Evolutionary conservation across 1,139 yeast genomes (phyloP), one percentile per base, ranked within the genome.

Genomic region (Debaryomyces subglobosus): DNA sequence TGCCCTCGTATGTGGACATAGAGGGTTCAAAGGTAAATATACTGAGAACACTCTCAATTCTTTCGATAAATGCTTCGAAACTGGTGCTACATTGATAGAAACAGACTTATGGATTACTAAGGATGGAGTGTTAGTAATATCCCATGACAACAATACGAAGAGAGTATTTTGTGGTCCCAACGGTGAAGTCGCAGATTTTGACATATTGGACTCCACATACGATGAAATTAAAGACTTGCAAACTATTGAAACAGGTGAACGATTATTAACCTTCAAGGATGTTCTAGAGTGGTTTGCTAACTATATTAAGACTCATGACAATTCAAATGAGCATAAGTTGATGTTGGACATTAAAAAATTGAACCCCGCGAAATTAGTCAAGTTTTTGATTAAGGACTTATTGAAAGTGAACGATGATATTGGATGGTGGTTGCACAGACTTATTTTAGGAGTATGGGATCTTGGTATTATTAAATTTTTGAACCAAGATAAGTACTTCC

Each of bases 391-490:
- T 24, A 62, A 75, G 23, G 79, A 74, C 27, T 67, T 90, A 60
- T 53, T 75, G 23, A 62, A 67, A 3, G 79, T 79, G 5, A 71
- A 79, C 37, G 60, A 71, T 20, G 85, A 86, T 61, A 49, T 81
- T 35, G 59, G 65, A 13, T 88, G 77, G 69, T 92, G 97, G 97
- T 75, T 78, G 47, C 70, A 74, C 29, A 78, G 81, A 43, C 69
- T 90, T 43, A 85, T 86, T 47, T 81, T 90, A 62, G 98, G 98
- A 0, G 67, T 92, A 30, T 94, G 98, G 98, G 73, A 81, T 53
- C 63, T 85, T 45, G 81, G 80, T 48, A 87, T 86, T 60, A 77
- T 87, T 54, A 77, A 81, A 53, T 82, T 77, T 53, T 50, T 75
- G 49, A 76, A 76, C 56, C 80, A 76, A 54, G 71, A 72, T 43